These are phyloP conservation scores for Erysimum pusillum DNA, from an alignment of 441 rosid genomes.

Conservation along the genomic window DNA sequence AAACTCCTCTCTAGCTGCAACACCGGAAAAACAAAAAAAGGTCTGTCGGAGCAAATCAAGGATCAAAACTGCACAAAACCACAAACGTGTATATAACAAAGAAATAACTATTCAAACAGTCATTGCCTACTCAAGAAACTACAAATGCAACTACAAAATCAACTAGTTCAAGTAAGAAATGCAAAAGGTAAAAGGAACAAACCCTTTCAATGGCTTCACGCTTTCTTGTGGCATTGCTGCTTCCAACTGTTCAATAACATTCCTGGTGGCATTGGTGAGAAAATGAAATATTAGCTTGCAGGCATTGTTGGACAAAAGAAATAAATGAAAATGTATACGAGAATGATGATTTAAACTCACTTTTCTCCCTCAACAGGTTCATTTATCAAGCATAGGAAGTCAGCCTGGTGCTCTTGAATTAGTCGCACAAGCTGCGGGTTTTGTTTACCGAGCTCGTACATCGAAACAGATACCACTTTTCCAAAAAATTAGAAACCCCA, in stretches of 20 bases:
- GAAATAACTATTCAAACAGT: too few species aligned
- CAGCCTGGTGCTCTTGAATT: conserved; percentile 85
- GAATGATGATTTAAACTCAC: conserved; percentile 47
- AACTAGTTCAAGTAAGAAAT: conserved; percentile 20
- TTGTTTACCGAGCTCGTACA: conserved; percentile 81
- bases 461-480: conserved; percentile 36
- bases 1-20: too few species aligned
- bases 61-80: too few species aligned
- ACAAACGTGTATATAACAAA: too few species aligned
- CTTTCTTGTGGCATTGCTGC: conserved; percentile 85
- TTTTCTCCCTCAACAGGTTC: conserved; percentile 86
- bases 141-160: too few species aligned
- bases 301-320: neutral
- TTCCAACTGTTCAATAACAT: conserved; percentile 72
- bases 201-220: conserved; percentile 95
- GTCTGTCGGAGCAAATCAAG: too few species aligned
- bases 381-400: conserved; percentile 79
- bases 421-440: conserved; percentile 77
- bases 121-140: too few species aligned
- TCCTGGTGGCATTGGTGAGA: conserved; percentile 49
- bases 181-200: neutral
- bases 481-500: neutral
- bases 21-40: too few species aligned
- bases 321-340: neutral
- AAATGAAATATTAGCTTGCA: conserved; percentile 23